phyloP scores from a whole-genome alignment of 345 rosid species.

The Chamaenerion angustifolium region DNA sequence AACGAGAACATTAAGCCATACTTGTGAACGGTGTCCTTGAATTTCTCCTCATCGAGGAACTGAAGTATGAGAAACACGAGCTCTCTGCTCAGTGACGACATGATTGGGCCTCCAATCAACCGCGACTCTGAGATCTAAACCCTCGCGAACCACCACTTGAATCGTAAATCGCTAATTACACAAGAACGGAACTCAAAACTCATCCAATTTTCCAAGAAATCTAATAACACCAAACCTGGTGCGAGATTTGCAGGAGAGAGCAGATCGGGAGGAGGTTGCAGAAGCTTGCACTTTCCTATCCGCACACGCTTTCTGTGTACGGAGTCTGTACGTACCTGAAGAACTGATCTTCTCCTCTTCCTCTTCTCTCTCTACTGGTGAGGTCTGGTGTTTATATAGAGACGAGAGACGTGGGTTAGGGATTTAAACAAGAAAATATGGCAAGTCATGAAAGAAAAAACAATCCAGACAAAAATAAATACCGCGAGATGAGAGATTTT shows the following conservation, averaged over 20 bases:
- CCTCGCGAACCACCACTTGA: constrained; percentile 4
- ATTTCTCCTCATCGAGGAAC: constrained; percentile 78
- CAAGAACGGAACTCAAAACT: background rate
- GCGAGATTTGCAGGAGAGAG: background rate
- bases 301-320: background rate
- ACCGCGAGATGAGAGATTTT: constrained; percentile 5
- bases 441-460: background rate
- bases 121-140: constrained; percentile 1
- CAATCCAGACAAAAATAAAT: constrained; percentile 1
- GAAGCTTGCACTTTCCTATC: background rate
- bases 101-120: constrained; percentile 11
- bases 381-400: constrained; percentile 2
- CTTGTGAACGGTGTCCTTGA: constrained; percentile 71
- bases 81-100: constrained; percentile 75
- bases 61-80: constrained; percentile 85
- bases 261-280: constrained; percentile 3
- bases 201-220: background rate
- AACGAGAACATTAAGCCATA: constrained; percentile 8
- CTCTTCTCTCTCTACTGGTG: constrained; percentile 4
- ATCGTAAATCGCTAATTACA: constrained; percentile 1
- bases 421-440: constrained; percentile 6
- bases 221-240: background rate
- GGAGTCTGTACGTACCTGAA: background rate
- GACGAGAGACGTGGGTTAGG: constrained; percentile 9
- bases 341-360: background rate